Conservation (phyloP, 306 rosid genomes). For the Pueraria montana region DNA sequence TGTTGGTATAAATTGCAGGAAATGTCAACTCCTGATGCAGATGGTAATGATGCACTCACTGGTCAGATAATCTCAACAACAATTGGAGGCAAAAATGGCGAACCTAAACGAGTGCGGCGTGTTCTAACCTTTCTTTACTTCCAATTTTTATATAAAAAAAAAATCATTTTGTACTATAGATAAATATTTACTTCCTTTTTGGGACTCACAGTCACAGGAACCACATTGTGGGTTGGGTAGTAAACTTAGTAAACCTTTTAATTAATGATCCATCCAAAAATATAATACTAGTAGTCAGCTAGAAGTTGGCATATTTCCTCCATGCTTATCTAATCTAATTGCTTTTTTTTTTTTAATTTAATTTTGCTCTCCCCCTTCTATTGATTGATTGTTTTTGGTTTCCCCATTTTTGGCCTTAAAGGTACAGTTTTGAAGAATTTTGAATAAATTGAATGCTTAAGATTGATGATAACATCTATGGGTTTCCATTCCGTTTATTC, state of each 20-base stretch:
- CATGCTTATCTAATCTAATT: background rate
- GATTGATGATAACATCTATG: constrained; percentile 31
- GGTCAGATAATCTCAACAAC: constrained; percentile 96
- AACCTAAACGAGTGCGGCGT: constrained; percentile 81
- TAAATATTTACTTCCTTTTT: background rate
- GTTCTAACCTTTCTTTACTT: constrained; percentile 34
- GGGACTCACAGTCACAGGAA: constrained; percentile 1
- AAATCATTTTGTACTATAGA: background rate
- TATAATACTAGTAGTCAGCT: background rate
- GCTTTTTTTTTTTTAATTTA: background rate
- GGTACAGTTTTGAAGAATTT: constrained; percentile 6
- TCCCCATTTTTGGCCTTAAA: background rate
- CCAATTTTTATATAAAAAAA: background rate
- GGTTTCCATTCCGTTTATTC: constrained; percentile 32
- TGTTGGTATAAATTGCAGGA: constrained; percentile 69
- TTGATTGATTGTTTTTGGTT: constrained; percentile 3
- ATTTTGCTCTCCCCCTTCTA: background rate
- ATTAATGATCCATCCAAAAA: constrained; percentile 2
- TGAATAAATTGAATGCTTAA: constrained; percentile 1
- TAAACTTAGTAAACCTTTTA: background rate
- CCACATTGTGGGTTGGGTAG: constrained; percentile 19
- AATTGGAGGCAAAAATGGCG: constrained; percentile 97
- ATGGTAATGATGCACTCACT: constrained; percentile 84
- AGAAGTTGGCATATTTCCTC: constrained; percentile 32
- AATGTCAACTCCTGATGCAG: constrained; percentile 74